Conservation (phyloP, 2,329 filamentous ascomycete genomes). For the Ophiostoma ulmi region DNA sequence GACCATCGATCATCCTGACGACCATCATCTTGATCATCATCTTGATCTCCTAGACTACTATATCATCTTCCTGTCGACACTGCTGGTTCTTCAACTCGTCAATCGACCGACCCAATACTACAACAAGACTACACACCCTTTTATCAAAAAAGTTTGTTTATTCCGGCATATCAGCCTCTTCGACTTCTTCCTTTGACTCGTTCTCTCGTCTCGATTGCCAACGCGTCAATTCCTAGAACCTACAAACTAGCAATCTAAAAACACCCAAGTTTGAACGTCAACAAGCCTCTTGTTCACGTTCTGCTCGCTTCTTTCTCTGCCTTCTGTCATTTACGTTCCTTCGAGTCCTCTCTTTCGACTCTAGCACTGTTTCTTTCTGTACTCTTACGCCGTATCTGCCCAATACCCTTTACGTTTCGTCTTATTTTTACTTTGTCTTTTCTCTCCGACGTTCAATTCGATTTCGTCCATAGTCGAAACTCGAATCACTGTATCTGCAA, state of each 20-base stretch:
- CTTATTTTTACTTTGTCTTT: not conserved
- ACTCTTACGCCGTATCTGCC: not conserved
- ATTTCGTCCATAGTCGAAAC: not conserved
- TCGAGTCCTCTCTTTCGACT: not conserved
- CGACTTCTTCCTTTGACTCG: not conserved
- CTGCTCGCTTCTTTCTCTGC: not conserved
- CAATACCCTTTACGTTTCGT: conserved; percentile 11
- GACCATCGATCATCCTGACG: no score
- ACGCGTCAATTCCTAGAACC: not conserved
- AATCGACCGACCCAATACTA: conserved; percentile 3
- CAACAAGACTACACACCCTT: not conserved
- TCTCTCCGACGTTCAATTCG: not conserved
- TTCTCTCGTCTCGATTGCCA: not conserved
- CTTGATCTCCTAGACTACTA: not conserved
- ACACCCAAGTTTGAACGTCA: not conserved
- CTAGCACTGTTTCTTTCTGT: not conserved
- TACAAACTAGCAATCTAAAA: not conserved
- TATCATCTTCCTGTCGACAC: not conserved
- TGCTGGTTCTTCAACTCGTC: not conserved
- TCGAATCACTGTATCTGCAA: not conserved
- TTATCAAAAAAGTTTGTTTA: conserved; percentile 12
- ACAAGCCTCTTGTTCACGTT: not conserved
- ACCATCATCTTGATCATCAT: not conserved
- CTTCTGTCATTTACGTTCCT: conserved; percentile 5
- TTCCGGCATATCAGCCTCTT: not conserved